phyloP scores from a whole-genome alignment of 371 early-diverging fungal species.

The Rhizomucor miehei region DNA sequence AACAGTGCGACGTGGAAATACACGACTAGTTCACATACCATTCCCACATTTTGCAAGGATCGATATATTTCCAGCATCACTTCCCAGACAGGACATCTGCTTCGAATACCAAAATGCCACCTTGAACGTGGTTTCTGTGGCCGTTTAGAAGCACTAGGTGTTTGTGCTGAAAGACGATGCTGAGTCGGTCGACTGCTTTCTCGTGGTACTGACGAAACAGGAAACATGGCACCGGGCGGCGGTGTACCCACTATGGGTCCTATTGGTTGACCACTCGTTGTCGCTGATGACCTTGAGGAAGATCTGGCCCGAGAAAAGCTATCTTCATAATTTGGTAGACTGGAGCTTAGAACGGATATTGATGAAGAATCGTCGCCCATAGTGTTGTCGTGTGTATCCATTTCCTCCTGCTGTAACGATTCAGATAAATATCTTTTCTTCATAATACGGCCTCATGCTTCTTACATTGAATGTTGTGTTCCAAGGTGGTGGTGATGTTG shows the following conservation, averaged over 20 bases:
- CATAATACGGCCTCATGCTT: not conserved
- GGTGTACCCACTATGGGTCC: conserved; percentile 37
- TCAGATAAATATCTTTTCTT: too few species aligned
- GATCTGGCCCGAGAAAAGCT: conserved; percentile 10
- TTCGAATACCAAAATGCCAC: conserved; percentile 98
- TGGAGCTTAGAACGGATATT: conserved; percentile 63
- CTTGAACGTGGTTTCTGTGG: conserved; percentile 48
- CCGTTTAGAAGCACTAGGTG: conserved; percentile 10
- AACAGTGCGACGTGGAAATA: not conserved
- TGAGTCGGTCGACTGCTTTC: conserved; percentile 8
- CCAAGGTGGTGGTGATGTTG: conserved; percentile 68
- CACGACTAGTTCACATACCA: conserved; percentile 46
- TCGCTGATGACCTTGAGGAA: conserved; percentile 17
- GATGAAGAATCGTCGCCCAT: conserved; percentile 38
- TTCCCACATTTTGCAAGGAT: conserved; percentile 82
- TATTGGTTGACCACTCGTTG: conserved; percentile 24
- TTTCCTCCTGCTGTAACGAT: not conserved
- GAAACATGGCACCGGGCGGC: conserved; percentile 42
- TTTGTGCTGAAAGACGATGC: conserved; percentile 26
- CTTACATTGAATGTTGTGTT: conserved; percentile 46
- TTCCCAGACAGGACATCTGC: conserved; percentile 86
- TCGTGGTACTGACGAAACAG: conserved; percentile 15
- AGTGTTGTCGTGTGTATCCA: conserved; percentile 8
- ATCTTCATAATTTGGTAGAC: conserved; percentile 53
- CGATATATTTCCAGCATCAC: conserved; percentile 97